Evolutionary conservation across 768 basidiomycete genomes (phyloP), one percentile per base, ranked within the genome.

Genomic region (Kwoniella sp.): DNA sequence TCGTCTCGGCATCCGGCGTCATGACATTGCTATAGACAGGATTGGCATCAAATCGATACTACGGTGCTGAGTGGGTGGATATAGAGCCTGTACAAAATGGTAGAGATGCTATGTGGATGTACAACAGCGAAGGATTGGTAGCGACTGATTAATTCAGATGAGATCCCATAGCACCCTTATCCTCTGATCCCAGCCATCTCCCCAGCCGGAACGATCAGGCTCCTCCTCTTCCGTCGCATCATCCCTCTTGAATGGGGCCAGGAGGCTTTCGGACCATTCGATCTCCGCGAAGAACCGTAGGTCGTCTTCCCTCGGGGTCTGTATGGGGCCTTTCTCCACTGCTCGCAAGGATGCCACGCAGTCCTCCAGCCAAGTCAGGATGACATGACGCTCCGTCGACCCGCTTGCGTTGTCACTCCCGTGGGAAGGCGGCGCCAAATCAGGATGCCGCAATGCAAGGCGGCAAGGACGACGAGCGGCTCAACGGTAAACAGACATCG

Each of bases 161-260:
- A 62, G 55, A 11, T 52, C 61, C 61, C 61, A 62, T 8, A 55
- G n/a, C n/a, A 62, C 22, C 41, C 48, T 62, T 52, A 62, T 62
- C 37, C 61, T 62, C 30, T 26, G 31, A 29, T 22, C 26, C 61
- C 61, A 62, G 20, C 37, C 61, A 45, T 51, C 23, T 22, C 55
- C 38, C 61, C 61, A 62, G 2, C 61, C 61, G 13, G 30, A 9
- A 8, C 61, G 52, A 45, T 55, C 23, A 2, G 61, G 61, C n/a
- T 55, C 61, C 8, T 45, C 12, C 51, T 2, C 17, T 26, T 1
- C 2, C 52, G 23, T 55, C 20, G 15, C 20, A 17, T 17, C 11
- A 37, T 45, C 41, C 15, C 17, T 45, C 17, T 29, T 45, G 50
- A 50, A 45, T 8, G n/a, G 25, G 17, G 25, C 2, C 15, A 62